Evolutionary conservation across 352 stramenopile species (phyloP).

Genomic region (Pythium folliculosum): DNA sequence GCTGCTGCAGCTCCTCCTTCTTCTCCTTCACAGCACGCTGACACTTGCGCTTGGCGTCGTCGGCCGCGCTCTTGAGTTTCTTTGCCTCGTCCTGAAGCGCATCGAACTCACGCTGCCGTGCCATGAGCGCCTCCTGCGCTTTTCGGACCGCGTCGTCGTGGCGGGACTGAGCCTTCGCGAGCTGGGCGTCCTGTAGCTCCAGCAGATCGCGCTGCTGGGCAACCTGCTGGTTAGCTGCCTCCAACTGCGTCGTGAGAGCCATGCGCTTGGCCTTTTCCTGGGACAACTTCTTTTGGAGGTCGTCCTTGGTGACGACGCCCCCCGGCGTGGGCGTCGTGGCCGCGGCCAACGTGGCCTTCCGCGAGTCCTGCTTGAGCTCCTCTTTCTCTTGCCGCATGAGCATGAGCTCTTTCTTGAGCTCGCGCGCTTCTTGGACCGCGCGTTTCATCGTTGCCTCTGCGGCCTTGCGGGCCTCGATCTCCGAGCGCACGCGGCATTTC

Average conservation of each 20-base stretch:
- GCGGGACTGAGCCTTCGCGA: slow-evolving; percentile 14
- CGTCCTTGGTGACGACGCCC: slow-evolving; percentile 27
- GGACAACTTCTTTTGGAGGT: slow-evolving; percentile 39
- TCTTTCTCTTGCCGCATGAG: slow-evolving; percentile 76
- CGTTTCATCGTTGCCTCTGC: slow-evolving; percentile 75
- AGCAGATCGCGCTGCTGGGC: slow-evolving; percentile 3
- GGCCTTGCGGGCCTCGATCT: slow-evolving; percentile 73
- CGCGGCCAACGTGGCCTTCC: slow-evolving; percentile 14
- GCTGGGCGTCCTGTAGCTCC: slow-evolving; percentile 21
- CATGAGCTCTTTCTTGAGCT: slow-evolving; percentile 80
- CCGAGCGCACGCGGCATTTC: slow-evolving; percentile 75
- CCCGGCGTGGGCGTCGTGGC: slow-evolving; percentile 26
- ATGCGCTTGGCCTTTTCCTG: slow-evolving; percentile 32
- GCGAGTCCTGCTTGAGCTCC: slow-evolving; percentile 37
- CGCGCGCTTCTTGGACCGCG: slow-evolving; percentile 63
- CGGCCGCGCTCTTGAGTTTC: slow-evolving; percentile 24
- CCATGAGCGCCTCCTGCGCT: slow-evolving; percentile 15
- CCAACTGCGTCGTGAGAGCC: slow-evolving; percentile 10
- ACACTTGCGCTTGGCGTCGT: slow-evolving; percentile 32
- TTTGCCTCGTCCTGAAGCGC: slow-evolving; percentile 40
- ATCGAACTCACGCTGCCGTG: slow-evolving; percentile 22
- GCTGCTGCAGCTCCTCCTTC: slow-evolving; percentile 46
- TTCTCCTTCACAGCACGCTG: slow-evolving; percentile 43
- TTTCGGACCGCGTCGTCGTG: slow-evolving; percentile 10
- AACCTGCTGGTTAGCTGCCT: slow-evolving; percentile 11